These are phyloP conservation scores for Symbiodinium pilosum DNA, from an alignment of 73 alveolate species.

Conservation along the genomic window DNA sequence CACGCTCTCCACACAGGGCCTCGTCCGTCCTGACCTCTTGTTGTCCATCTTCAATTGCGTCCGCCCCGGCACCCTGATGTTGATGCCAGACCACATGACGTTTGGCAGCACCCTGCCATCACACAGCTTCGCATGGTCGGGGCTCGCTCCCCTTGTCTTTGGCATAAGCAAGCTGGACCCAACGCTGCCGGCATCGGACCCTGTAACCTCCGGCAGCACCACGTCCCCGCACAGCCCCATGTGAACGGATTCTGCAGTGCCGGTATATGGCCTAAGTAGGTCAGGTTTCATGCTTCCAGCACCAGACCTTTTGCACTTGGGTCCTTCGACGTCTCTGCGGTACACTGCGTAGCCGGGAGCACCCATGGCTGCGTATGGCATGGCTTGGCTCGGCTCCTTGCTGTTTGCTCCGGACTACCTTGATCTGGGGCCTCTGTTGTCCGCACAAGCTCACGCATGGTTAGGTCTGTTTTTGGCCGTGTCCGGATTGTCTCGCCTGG, in stretches of 20 bases:
- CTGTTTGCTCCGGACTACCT: background rate
- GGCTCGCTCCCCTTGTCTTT: background rate
- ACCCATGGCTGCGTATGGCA: conserved; percentile 22
- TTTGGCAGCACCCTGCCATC: background rate
- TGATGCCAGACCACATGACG: background rate
- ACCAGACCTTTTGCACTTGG: conserved; percentile 23
- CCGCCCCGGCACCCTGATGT: background rate
- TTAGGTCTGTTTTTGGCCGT: background rate
- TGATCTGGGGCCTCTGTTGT: background rate
- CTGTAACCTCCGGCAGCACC: background rate
- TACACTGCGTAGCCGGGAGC: background rate
- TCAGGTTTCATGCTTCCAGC: background rate
- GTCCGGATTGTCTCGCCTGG: conserved; percentile 34
- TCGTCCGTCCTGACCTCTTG: background rate
- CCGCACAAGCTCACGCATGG: background rate
- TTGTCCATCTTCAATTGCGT: background rate
- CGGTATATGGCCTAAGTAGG: background rate
- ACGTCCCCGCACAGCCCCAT: background rate
- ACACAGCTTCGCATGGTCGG: background rate
- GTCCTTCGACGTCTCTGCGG: background rate
- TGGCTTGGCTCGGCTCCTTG: background rate
- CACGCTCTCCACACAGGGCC: background rate
- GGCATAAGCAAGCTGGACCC: background rate
- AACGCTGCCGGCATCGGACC: background rate
- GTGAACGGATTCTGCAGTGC: background rate